Evolutionary conservation across 371 early-diverging fungal genomes (phyloP), one percentile per base, ranked within the genome.

Genomic region (Chytridium lagenaria): DNA sequence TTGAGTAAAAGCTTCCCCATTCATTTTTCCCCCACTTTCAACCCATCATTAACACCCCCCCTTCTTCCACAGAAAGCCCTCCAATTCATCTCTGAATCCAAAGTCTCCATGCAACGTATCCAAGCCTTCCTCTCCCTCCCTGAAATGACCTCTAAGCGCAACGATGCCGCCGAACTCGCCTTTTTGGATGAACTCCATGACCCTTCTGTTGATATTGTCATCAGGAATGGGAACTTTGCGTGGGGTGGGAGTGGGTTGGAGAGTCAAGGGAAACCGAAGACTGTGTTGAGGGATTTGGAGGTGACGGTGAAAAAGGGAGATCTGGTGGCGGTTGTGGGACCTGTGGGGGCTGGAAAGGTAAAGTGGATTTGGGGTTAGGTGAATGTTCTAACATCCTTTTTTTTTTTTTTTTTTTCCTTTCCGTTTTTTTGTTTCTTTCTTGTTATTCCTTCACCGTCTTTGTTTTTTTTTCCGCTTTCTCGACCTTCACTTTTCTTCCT

Each of bases 331-430:
- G 61, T 87, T 38, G 77, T 80, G 19, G 87, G 87, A 26, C 39
- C 75, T 0, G 85, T 85, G 28, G 87, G 87, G 0, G 28, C 69
- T 30, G 83, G 84, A 12, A 87, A 87, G 61, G 61, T 61, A 16
- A 15, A 52, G 7, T 52, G 7, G 26, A 12, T 5, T 52, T 12
- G n/a, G n/a, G n/a, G n/a, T n/a, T n/a, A n/a, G n/a, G n/a, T n/a
- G n/a, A n/a, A n/a, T n/a, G n/a, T n/a, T n/a, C n/a, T n/a, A n/a
- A n/a, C n/a, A n/a, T 52, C 12, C n/a, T 22, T 52, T n/a, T 52
- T 23, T 52, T 7, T 52, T 5, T 3, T 28, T 10, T 5, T 23
- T 34, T 61, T 37, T 61, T 55, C 57, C 30, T 16, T 55, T 55
- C 30, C 5, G 10, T 16, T 55, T 55, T 26, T 55, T 26, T 15